These are phyloP conservation scores for Trichoderma polysporum DNA, from an alignment of 2,329 filamentous ascomycete species.

Conservation along the genomic window DNA sequence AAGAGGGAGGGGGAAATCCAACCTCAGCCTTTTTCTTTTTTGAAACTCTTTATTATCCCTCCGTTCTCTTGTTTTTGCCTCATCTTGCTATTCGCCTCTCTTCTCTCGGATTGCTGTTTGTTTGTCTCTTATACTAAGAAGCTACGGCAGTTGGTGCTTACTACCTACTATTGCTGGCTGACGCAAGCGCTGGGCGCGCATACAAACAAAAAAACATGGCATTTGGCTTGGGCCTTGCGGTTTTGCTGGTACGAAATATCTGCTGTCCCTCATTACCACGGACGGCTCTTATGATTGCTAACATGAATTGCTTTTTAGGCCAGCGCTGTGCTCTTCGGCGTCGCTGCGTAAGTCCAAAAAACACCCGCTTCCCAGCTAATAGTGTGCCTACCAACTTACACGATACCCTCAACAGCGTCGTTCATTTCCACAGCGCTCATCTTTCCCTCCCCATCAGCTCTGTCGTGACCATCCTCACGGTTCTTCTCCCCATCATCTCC, in stretches of 20 bases:
- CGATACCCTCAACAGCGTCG: constrained; percentile 32
- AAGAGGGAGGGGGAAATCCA: not conserved
- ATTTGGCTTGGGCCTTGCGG: constrained; percentile 32
- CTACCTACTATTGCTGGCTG: not conserved
- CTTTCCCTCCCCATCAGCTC: constrained; percentile 44
- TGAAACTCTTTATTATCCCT: not conserved
- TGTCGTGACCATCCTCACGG: constrained; percentile 37
- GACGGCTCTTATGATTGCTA: not conserved
- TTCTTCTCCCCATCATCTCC: constrained; percentile 43
- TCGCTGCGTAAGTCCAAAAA: constrained; percentile 32
- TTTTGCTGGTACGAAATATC: constrained; percentile 33
- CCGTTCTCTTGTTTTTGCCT: not conserved
- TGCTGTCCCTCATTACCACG: not conserved
- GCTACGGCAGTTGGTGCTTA: not conserved
- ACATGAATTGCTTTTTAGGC: constrained; percentile 24
- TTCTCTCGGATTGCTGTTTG: not conserved
- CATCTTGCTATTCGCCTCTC: not conserved
- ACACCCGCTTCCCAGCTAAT: not conserved
- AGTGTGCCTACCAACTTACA: not conserved
- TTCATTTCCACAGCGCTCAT: constrained; percentile 39
- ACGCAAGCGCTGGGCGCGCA: not conserved
- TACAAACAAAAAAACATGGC: not conserved
- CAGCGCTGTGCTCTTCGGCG: constrained; percentile 32
- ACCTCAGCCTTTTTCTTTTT: not conserved
- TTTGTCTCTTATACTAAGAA: not conserved